Evolutionary conservation across 441 rosid genomes (phyloP), one percentile per base, ranked within the genome.

Genomic region (Breynia disticha): DNA sequence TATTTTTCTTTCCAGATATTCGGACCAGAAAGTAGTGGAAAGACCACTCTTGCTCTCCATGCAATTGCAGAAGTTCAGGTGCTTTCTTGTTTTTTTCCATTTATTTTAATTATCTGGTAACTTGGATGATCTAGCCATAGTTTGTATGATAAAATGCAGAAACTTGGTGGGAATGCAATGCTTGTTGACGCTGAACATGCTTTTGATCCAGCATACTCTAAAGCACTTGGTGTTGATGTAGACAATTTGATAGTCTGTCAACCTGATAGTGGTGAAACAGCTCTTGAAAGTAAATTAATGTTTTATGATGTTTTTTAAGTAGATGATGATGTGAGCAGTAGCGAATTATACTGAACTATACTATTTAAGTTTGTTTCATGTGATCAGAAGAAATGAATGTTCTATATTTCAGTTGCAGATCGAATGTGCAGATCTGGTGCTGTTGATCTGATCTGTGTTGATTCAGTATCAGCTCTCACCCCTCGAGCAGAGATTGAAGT

Each of bases 401-500:
- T 41, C 44, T 63, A n/a, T 60, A 20, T 60, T 49, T 59, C 95
- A 87, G 98, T 81, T 70, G 98, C 96, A 21, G 98, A 90, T 73
- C 96, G 98, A 56, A 87, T 87, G 96, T 87, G 98, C 79, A 81
- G 98, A 62, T 90, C 95, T 50, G 95, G 93, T 64, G 98, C 96
- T 0, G 66, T 90, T 53, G 96, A 90, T 72, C 95, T 90, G 56
- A 85, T 90, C 16, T 90, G 98, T 48, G 78, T 87, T 68, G 98
- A 90, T 75, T 90, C 95, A 39, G 98, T 90, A 62, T 90, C 96
- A 28, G 98, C 98, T 64, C 90, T 90, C 52, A 90, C 96, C 61
- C 98, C 98, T 58, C 77, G 95, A 63, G 98, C 98, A n/a, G 98
- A 90, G 74, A 90, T 90, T 57, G 98, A 90, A 83, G 98, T 90